Evolutionary conservation across 768 basidiomycete genomes (phyloP).

Genomic region (Rossbeevera mucosa): DNA sequence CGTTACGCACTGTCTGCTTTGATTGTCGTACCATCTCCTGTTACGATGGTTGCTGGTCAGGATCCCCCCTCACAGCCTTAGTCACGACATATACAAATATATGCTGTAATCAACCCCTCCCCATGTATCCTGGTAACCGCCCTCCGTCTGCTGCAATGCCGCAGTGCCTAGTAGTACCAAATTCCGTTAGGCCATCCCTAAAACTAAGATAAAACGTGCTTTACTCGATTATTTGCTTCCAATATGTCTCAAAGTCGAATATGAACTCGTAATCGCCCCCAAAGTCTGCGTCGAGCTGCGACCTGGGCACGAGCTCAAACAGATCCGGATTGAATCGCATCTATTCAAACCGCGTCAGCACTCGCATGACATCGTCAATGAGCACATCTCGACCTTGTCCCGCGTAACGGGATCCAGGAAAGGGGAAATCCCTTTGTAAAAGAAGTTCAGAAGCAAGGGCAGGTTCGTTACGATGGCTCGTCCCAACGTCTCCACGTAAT

Average conservation of each 20-base stretch:
- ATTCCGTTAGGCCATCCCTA: neutral
- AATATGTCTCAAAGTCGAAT: slow-evolving; percentile 71
- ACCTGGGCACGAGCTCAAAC: slow-evolving; percentile 63
- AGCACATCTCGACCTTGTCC: slow-evolving; percentile 58
- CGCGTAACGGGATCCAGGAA: slow-evolving; percentile 86
- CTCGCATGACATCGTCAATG: neutral
- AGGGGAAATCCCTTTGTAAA: slow-evolving; percentile 80
- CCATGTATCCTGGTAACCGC: slow-evolving; percentile 32
- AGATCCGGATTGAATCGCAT: slow-evolving; percentile 89
- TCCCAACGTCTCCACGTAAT: slow-evolving; percentile 86
- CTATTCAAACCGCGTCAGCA: slow-evolving; percentile 31
- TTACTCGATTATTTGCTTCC: slow-evolving; percentile 72
- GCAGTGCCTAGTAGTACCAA: slow-evolving; percentile 51
- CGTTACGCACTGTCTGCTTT: slow-evolving; percentile 32
- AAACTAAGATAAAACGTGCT: slow-evolving; percentile 15
- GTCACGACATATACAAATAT: slow-evolving; percentile 19
- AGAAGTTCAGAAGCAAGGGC: slow-evolving; percentile 66
- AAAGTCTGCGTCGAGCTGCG: slow-evolving; percentile 79
- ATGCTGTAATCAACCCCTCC: slow-evolving; percentile 22
- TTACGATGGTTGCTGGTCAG: slow-evolving; percentile 9
- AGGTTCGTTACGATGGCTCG: slow-evolving; percentile 81
- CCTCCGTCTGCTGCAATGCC: slow-evolving; percentile 55
- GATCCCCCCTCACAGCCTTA: slow-evolving; percentile 6
- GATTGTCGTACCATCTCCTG: slow-evolving; percentile 30
- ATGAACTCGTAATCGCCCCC: slow-evolving; percentile 72